Evolutionary conservation across 1,139 yeast genomes (phyloP), one percentile per base, ranked within the genome.

Genomic region (Taphrina confusa): DNA sequence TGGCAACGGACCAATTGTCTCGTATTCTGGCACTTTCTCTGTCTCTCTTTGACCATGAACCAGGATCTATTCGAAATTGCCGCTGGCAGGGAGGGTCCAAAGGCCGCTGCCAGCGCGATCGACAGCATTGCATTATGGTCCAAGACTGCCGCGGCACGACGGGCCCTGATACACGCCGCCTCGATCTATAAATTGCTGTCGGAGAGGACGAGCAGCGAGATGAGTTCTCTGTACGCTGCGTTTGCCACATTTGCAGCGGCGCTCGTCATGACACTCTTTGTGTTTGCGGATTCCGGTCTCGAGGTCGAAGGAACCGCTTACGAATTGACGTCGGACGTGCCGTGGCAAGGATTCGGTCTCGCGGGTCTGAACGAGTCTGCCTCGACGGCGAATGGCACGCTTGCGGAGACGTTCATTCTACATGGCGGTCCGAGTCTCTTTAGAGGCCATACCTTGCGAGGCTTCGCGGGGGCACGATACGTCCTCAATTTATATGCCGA

Each of bases 1-100:
- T 54, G 58, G 58, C 58, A 54, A 27, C 14, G 51, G 25, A 31
- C 51, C 9, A 54, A 54, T 23, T 54, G 58, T 44, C 58, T 54
- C 16, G 51, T 44, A 18, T 54, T 54, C 25, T 54, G 58, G 58
- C 58, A 54, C 40, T 54, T 23, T 28, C 51, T 54, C 51, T 54
- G 50, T 11, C 50, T 54, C 1, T 33, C 44, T 14, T 27, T 54
- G 18, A 33, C 51, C n/a, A 44, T 44, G 51, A 54, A 54, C 27
- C 49, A 46, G 44, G 58, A 54, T 34, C 40, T 54, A 18, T 34
- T 54, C 16, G 58, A 54, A 36, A 54, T 54, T 44, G 49, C 58
- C 4, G 51, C 51, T 9, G 58, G 58, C 40, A 22, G 58, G 8
- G 50, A 45, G 9, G 58, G 58, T 22, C 51, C 44, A 9, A 14